These are phyloP conservation scores for Moelleriella libera DNA, from an alignment of 2,329 filamentous ascomycete species.

Conservation along the genomic window DNA sequence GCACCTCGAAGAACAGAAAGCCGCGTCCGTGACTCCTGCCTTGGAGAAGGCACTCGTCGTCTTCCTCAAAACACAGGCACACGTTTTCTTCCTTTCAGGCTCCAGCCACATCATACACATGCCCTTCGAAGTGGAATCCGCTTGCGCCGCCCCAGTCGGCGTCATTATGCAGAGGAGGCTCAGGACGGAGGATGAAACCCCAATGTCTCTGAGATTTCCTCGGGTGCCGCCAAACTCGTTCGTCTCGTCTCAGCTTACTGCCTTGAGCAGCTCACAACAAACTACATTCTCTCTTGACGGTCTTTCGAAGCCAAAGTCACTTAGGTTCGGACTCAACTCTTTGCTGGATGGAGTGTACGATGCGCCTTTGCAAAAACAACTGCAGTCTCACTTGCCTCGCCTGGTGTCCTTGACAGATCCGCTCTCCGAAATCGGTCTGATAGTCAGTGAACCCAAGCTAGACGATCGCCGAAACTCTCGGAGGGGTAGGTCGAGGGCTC, in stretches of 20 bases:
- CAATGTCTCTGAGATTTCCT: constrained; percentile 40
- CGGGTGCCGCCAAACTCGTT: constrained; percentile 73
- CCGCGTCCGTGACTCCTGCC: constrained; percentile 6
- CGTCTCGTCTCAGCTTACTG: constrained; percentile 50
- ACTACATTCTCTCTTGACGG: constrained; percentile 42
- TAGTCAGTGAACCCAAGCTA: constrained; percentile 48
- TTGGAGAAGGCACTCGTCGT: constrained; percentile 67
- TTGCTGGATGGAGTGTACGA: constrained; percentile 47
- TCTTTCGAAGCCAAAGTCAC: constrained; percentile 38
- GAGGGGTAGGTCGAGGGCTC: constrained; percentile 24
- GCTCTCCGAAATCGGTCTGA: constrained; percentile 69
- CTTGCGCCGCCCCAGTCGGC: constrained; percentile 68
- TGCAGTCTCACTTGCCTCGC: constrained; percentile 52
- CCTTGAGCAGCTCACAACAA: constrained; percentile 34
- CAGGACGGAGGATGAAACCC: constrained; percentile 31
- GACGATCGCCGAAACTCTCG: constrained; percentile 11
- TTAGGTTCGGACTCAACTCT: constrained; percentile 35
- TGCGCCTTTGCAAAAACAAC: constrained; percentile 29
- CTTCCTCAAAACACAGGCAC: constrained; percentile 81
- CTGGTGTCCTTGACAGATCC: constrained; percentile 79
- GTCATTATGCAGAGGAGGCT: constrained; percentile 76
- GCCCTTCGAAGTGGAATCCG: constrained; percentile 85
- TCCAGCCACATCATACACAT: constrained; percentile 82
- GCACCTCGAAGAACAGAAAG: not conserved
- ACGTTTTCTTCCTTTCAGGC: constrained; percentile 82